phyloP scores from a whole-genome alignment of 163 green algal species.

The Trebouxiophyceae sp. region DNA sequence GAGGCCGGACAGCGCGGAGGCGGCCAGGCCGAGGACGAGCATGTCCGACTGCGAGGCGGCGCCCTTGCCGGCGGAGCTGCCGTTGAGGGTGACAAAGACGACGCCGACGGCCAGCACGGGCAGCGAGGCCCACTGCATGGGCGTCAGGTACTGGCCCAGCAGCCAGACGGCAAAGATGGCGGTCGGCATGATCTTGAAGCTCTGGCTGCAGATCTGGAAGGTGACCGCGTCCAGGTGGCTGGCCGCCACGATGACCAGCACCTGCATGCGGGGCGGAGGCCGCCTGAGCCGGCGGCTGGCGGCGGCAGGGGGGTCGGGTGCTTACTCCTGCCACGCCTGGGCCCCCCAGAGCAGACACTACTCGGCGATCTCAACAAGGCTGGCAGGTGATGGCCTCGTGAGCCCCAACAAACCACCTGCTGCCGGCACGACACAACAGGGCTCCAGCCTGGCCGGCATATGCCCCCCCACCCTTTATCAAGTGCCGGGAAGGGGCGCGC shows the following conservation, averaged over 20 bases:
- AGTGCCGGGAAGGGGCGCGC: neutral
- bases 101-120: slow-evolving; percentile 46
- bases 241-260: slow-evolving; percentile 48
- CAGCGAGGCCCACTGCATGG: slow-evolving; percentile 49
- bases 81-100: slow-evolving; percentile 47
- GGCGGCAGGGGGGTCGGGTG: too few species aligned
- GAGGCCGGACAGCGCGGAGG: slow-evolving; percentile 42
- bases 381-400: too few species aligned
- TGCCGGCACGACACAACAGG: too few species aligned
- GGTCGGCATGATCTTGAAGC: slow-evolving; percentile 60
- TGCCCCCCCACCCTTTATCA: too few species aligned
- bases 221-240: slow-evolving; percentile 50
- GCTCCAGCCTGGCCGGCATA: too few species aligned
- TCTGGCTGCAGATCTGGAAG: slow-evolving; percentile 58
- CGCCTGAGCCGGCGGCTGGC: neutral
- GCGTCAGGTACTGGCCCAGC: slow-evolving; percentile 43
- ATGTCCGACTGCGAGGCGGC: neutral
- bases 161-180: slow-evolving; percentile 51
- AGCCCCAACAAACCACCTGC: too few species aligned
- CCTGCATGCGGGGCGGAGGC: slow-evolving; percentile 18
- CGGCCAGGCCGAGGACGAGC: slow-evolving; percentile 31
- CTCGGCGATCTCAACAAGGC: neutral
- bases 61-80: slow-evolving; percentile 3
- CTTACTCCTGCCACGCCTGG: too few species aligned
- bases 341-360: too few species aligned